Conservation (phyloP, 805 yeast genomes). For the Wickerhamomyces kurtzmanii region DNA sequence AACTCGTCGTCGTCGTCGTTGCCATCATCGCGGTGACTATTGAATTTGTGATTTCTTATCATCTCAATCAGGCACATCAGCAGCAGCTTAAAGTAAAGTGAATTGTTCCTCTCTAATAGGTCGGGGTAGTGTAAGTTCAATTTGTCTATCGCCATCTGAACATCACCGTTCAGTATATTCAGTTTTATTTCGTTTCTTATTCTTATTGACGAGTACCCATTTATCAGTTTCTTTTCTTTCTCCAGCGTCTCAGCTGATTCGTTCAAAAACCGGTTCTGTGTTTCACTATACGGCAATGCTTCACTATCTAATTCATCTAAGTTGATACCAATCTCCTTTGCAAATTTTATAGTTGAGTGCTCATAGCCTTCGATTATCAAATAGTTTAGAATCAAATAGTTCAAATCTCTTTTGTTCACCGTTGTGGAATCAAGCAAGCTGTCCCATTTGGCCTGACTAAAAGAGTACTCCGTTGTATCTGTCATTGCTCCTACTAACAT, state of each 20-base stretch:
- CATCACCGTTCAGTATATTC: conserved; percentile 47
- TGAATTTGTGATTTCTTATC: conserved; percentile 36
- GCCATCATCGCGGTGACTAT: conserved; percentile 1
- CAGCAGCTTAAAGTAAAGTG: conserved; percentile 62
- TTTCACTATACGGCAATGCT: conserved; percentile 2
- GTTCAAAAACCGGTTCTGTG: too few species aligned
- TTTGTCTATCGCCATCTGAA: conserved; percentile 45
- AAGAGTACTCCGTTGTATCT: too few species aligned
- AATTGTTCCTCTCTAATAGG: conserved; percentile 50
- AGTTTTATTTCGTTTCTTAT: conserved; percentile 44
- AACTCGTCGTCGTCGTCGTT: conserved; percentile 32
- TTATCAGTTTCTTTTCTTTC: conserved; percentile 7
- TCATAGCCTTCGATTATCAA: conserved; percentile 72
- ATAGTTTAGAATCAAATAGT: conserved; percentile 53
- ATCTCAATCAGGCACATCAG: conserved; percentile 72
- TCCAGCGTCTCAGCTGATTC: neutral
- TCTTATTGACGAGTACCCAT: conserved; percentile 40
- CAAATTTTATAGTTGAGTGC: conserved; percentile 42
- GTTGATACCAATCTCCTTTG: conserved; percentile 16
- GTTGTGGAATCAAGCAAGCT: too few species aligned
- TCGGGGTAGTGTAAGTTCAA: conserved; percentile 55
- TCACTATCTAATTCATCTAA: conserved; percentile 18
- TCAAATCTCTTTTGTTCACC: too few species aligned
- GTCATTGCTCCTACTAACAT: too few species aligned
- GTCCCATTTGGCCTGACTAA: too few species aligned